Evolutionary conservation across 2,329 filamentous ascomycete genomes (phyloP).

Genomic region (Cercospora canescens): DNA sequence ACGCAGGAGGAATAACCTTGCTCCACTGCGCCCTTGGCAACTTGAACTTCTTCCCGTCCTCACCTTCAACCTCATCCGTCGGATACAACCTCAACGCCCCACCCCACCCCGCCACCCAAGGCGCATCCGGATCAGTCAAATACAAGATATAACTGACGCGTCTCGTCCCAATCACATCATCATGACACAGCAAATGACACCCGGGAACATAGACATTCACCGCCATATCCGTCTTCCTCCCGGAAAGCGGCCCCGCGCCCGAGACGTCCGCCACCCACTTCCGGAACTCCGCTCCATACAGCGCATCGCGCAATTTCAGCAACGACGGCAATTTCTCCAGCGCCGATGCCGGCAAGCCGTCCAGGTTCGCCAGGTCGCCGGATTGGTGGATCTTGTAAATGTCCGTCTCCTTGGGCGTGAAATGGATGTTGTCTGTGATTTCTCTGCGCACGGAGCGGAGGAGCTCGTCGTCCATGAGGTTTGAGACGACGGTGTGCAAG

Average conservation of each 20-base stretch:
- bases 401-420: slow-evolving; percentile 98
- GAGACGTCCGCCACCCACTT: slow-evolving; percentile 86
- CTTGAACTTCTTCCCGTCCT: slow-evolving; percentile 70
- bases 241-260: slow-evolving; percentile 81
- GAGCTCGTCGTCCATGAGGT: slow-evolving; percentile 76
- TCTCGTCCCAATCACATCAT: slow-evolving; percentile 97
- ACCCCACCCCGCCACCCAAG: slow-evolving; percentile 91
- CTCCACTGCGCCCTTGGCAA: slow-evolving; percentile 76
- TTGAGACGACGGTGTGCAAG: slow-evolving; percentile 86
- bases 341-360: slow-evolving; percentile 85
- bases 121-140: slow-evolving; percentile 84
- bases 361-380: slow-evolving; percentile 92
- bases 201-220: slow-evolving; percentile 98
- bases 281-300: slow-evolving; percentile 89
- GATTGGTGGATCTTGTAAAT: slow-evolving; percentile 99
- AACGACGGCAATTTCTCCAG: slow-evolving; percentile 84
- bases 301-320: slow-evolving; percentile 85
- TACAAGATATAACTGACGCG: slow-evolving; percentile 97
- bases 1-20: slow-evolving; percentile 87
- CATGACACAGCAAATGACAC: slow-evolving; percentile 92
- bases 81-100: slow-evolving; percentile 89
- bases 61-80: slow-evolving; percentile 60
- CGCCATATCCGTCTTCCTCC: slow-evolving; percentile 96
- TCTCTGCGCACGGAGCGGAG: slow-evolving; percentile 85
- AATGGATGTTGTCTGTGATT: slow-evolving; percentile 86